These are phyloP conservation scores for Curvularia hawaiiensis DNA, from an alignment of 2,329 filamentous ascomycete genomes.

Conservation along the genomic window DNA sequence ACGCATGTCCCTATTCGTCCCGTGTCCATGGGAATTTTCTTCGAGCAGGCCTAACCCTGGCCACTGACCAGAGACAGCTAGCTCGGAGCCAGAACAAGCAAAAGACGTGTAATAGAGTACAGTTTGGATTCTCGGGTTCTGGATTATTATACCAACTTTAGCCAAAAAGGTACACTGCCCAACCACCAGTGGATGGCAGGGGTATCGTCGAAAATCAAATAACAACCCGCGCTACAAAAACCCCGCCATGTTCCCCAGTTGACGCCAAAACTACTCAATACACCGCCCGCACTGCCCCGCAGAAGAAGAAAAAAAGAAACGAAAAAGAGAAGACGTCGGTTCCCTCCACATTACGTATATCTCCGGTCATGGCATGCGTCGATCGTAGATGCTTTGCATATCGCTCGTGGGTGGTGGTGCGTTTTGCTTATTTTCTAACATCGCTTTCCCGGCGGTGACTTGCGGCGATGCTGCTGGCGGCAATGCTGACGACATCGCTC, in stretches of 20 bases:
- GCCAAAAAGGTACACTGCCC: slow-evolving; percentile 11
- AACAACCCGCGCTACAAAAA: slow-evolving; percentile 2
- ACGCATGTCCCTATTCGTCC: neutral
- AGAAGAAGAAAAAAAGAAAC: neutral
- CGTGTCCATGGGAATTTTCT: neutral
- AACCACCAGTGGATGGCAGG: slow-evolving; percentile 17
- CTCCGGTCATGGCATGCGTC: neutral
- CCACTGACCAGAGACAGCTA: neutral
- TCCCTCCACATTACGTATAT: slow-evolving; percentile 5
- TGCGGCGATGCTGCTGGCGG: slow-evolving; percentile 15
- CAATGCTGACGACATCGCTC: slow-evolving; percentile 24
- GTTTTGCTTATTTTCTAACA: slow-evolving; percentile 4
- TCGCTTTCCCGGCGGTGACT: slow-evolving; percentile 17
- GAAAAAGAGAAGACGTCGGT: neutral
- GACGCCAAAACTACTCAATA: slow-evolving; percentile 5
- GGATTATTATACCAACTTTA: slow-evolving; percentile 2
- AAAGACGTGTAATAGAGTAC: neutral
- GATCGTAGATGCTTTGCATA: neutral
- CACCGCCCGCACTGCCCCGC: neutral
- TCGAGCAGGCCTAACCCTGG: neutral
- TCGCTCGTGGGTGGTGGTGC: neutral
- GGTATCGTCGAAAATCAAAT: slow-evolving; percentile 13
- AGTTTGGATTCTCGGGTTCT: neutral
- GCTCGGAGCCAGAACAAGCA: neutral
- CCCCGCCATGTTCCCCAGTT: slow-evolving; percentile 1